Evolutionary conservation across 1,139 yeast species (phyloP).

Genomic region (Suhomyces bribrorum): DNA sequence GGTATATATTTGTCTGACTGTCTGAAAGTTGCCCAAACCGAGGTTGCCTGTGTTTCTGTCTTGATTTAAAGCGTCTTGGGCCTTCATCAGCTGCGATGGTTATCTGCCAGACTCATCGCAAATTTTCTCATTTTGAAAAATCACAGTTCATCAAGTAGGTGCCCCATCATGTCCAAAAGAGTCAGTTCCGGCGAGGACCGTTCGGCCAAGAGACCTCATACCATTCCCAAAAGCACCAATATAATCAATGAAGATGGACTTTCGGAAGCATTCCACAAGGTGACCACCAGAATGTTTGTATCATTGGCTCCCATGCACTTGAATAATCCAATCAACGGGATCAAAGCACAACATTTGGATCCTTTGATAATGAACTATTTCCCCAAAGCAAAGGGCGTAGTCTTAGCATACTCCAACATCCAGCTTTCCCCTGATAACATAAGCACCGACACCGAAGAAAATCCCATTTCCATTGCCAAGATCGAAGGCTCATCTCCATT

Average conservation of each 20-base stretch:
- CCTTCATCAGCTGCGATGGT: neutral
- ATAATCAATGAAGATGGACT: conserved; percentile 40
- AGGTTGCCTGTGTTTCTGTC: neutral
- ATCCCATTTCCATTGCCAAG: conserved; percentile 51
- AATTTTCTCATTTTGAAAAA: conserved; percentile 8
- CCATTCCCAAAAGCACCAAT: conserved; percentile 34
- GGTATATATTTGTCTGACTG: no score
- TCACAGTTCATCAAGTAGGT: neutral
- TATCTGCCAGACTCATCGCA: conserved; percentile 8
- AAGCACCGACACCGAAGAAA: conserved; percentile 31
- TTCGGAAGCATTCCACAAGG: conserved; percentile 65
- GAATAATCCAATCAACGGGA: conserved; percentile 70
- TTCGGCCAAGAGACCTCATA: conserved; percentile 20
- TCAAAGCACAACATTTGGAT: conserved; percentile 84
- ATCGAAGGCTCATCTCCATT: conserved; percentile 84
- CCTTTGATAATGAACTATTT: conserved; percentile 85
- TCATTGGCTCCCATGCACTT: conserved; percentile 84
- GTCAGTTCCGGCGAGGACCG: conserved; percentile 11
- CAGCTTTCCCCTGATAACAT: conserved; percentile 38
- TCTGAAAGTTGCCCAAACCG: no score
- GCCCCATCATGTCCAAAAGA: conserved; percentile 11
- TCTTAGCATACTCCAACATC: conserved; percentile 73
- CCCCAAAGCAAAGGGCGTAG: conserved; percentile 74
- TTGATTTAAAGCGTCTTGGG: neutral
- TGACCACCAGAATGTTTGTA: conserved; percentile 68